These are phyloP conservation scores for Capsicum pubescens DNA, from an alignment of 257 asterid genomes.

Conservation along the genomic window DNA sequence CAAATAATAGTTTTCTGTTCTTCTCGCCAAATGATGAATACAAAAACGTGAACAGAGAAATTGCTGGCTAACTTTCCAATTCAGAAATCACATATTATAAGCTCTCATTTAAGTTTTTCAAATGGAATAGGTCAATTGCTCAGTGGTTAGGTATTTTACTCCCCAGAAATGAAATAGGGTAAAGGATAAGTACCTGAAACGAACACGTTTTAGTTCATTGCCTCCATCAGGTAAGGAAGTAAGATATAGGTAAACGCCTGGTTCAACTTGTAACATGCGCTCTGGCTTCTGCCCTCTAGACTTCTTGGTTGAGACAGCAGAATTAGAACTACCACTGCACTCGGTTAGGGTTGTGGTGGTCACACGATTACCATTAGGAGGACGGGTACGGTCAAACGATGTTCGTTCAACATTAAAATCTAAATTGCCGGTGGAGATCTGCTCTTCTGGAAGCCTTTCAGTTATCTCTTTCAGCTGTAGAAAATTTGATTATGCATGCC, in stretches of 20 bases:
- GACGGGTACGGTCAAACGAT: conserved; percentile 33
- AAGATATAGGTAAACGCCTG: conserved; percentile 81
- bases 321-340: conserved; percentile 47
- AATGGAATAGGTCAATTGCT: background rate
- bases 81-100: background rate
- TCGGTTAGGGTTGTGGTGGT: conserved; percentile 45
- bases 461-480: conserved; percentile 75
- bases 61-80: background rate
- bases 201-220: conserved; percentile 82
- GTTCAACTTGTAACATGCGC: conserved; percentile 67
- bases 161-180: background rate
- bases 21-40: background rate
- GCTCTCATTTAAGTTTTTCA: background rate
- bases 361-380: conserved; percentile 51
- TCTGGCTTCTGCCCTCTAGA: conserved; percentile 57
- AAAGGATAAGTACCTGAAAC: conserved; percentile 74
- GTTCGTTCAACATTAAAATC: conserved; percentile 40
- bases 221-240: conserved; percentile 58
- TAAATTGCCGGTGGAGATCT: conserved; percentile 38
- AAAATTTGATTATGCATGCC: conserved; percentile 24
- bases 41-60: background rate
- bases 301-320: conserved; percentile 46
- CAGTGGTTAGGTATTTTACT: background rate
- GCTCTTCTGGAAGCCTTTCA: conserved; percentile 51
- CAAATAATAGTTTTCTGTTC: background rate